Percentiles rank a stretch among this genome's conserved stretches.
phyloP scores from a whole-genome alignment of 164 flowering plant species.

The Berberis vulgaris region DNA sequence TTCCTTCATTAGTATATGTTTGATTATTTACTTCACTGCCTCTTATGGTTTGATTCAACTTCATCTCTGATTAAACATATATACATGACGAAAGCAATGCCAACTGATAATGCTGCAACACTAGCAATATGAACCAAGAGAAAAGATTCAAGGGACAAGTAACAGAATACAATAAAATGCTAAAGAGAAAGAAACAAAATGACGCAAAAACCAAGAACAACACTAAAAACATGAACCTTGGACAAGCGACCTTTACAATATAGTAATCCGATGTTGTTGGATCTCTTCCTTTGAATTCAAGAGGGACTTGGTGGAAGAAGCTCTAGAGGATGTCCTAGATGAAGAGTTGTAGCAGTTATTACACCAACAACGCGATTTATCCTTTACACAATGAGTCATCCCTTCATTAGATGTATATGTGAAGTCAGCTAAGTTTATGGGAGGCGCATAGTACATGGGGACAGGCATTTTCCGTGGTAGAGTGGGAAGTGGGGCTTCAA shows the following conservation, averaged over 20 bases:
- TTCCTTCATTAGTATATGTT: too few species aligned
- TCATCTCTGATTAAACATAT: too few species aligned
- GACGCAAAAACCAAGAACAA: too few species aligned
- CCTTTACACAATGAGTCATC: slow-evolving; percentile 1
- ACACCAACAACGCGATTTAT: slow-evolving; percentile 3
- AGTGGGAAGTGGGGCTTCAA: slow-evolving; percentile 35
- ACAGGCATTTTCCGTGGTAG: slow-evolving; percentile 38
- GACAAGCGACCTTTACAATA: not conserved
- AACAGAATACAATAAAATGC: too few species aligned
- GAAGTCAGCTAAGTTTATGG: slow-evolving; percentile 6
- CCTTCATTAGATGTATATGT: not conserved
- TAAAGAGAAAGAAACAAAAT: too few species aligned
- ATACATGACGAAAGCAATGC: too few species aligned
- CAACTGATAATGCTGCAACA: too few species aligned
- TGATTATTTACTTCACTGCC: too few species aligned
- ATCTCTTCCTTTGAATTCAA: slow-evolving; percentile 7
- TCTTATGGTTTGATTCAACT: too few species aligned
- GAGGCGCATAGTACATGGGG: slow-evolving; percentile 18
- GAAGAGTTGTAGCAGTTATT: slow-evolving; percentile 3
- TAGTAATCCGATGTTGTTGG: not conserved
- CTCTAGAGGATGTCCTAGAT: slow-evolving; percentile 10
- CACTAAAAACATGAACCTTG: too few species aligned
- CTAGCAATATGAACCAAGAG: too few species aligned
- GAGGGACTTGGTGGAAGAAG: slow-evolving; percentile 17
- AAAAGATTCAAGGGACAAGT: too few species aligned